Conservation (phyloP, 805 yeast species). For the Lipomyces spencermartinsiae region DNA sequence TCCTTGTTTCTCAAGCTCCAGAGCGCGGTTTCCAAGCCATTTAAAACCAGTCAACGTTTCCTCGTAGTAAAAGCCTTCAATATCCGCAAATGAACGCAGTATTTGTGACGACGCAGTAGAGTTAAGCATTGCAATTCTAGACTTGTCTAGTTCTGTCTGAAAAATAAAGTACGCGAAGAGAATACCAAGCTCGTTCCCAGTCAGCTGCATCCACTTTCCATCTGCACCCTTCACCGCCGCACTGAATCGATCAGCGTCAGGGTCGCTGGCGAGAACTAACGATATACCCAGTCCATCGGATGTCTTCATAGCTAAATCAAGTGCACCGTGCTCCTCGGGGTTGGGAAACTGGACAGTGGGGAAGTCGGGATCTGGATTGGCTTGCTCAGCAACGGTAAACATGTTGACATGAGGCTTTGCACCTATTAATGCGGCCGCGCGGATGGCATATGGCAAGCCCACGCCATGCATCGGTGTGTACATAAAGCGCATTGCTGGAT, state of each 20-base stretch:
- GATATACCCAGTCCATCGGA: constrained; percentile 61
- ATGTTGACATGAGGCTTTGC: constrained; percentile 45
- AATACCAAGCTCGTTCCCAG: constrained; percentile 91
- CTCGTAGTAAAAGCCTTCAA: constrained; percentile 63
- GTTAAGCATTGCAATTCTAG: constrained; percentile 65
- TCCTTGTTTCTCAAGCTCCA: constrained; percentile 69
- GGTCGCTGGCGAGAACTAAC: constrained; percentile 87
- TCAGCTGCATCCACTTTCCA: constrained; percentile 73
- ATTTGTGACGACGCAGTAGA: constrained; percentile 94
- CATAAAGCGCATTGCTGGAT: constrained; percentile 56
- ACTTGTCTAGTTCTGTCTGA: constrained; percentile 25
- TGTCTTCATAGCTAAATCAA: constrained; percentile 66
- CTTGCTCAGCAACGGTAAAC: constrained; percentile 66
- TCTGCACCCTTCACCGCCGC: constrained; percentile 63
- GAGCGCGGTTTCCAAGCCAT: constrained; percentile 94
- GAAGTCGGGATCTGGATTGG: constrained; percentile 80
- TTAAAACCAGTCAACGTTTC: constrained; percentile 96
- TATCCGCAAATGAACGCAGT: constrained; percentile 69
- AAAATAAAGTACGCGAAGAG: constrained; percentile 71
- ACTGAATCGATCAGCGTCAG: constrained; percentile 95
- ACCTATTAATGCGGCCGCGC: constrained; percentile 51
- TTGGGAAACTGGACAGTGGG: constrained; percentile 90
- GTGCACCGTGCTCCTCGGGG: constrained; percentile 94
- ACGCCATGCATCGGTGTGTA: constrained; percentile 98
- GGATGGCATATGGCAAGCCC: constrained; percentile 67